Conservation (phyloP, 192 early-diverging fungal genomes). For the Phycomyces blakesleeanus region DNA sequence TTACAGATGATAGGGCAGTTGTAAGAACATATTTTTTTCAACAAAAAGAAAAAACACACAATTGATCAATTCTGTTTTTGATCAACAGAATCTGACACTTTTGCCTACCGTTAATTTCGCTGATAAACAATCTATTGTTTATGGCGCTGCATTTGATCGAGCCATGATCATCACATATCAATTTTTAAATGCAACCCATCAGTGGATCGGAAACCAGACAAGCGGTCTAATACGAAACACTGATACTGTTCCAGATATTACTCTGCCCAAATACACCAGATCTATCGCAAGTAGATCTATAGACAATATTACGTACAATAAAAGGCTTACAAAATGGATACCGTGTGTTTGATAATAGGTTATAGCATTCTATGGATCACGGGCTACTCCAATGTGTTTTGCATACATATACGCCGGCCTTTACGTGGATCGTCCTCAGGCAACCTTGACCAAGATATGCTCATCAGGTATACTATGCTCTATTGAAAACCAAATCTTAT, state of each 20-base stretch:
- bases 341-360: conserved; percentile 4
- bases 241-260: conserved; percentile 24
- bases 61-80: conserved; percentile 1
- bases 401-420: conserved; percentile 30
- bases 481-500: neutral
- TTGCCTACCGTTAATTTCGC: conserved; percentile 19
- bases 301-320: neutral
- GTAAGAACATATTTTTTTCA: conserved; percentile 1
- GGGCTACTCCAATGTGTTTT: conserved; percentile 29
- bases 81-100: conserved; percentile 28
- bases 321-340: neutral
- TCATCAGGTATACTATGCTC: conserved; percentile 3
- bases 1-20: conserved; percentile 30
- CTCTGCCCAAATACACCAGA: conserved; percentile 20
- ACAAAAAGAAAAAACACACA: no score
- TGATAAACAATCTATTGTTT: conserved; percentile 26
- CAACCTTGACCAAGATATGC: conserved; percentile 21
- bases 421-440: conserved; percentile 20
- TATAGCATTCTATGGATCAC: conserved; percentile 27
- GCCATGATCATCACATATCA: conserved; percentile 29
- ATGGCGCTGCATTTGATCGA: conserved; percentile 17
- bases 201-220: conserved; percentile 16
- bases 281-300: conserved; percentile 11
- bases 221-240: conserved; percentile 24
- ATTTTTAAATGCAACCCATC: conserved; percentile 15